Percentiles rank a stretch among this genome's conserved stretches.
Conservation (phyloP, 1,284 basidiomycete genomes). For the Pterula multifida region DNA sequence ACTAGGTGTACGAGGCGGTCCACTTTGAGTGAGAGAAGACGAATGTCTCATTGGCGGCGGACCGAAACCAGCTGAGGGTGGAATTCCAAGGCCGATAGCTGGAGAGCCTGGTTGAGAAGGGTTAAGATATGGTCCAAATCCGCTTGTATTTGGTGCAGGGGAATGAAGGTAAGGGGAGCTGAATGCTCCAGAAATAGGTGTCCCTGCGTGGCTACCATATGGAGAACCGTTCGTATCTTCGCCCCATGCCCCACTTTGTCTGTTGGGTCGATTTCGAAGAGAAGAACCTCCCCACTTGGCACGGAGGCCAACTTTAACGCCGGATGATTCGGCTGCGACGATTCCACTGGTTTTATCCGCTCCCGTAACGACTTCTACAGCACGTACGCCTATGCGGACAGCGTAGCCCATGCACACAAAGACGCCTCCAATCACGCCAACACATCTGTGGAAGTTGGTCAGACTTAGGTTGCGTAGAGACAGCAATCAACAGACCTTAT, state of each 20-base stretch:
- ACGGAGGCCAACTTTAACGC: conserved; percentile 30
- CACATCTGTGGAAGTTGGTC: conserved; percentile 29
- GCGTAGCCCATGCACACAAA: conserved; percentile 75
- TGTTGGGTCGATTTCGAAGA: conserved; percentile 28
- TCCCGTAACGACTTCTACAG: conserved; percentile 57
- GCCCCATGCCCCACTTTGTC: conserved; percentile 31
- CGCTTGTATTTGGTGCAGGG: conserved; percentile 10
- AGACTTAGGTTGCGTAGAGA: conserved; percentile 1
- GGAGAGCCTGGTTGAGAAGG: conserved; percentile 18
- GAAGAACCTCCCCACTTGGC: conserved; percentile 34
- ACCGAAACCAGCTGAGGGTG: conserved; percentile 11
- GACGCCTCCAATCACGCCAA: conserved; percentile 72
- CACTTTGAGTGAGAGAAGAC: background rate
- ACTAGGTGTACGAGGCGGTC: background rate
- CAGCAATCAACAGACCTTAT: conserved; percentile 49
- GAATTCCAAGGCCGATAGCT: too few species aligned
- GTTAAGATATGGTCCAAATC: background rate
- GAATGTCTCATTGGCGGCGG: background rate
- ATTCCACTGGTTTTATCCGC: conserved; percentile 42
- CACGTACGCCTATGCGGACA: conserved; percentile 52
- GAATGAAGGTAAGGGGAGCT: conserved; percentile 23
- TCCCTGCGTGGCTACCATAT: conserved; percentile 23
- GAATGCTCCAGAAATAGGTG: conserved; percentile 23
- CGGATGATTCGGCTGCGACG: conserved; percentile 50
- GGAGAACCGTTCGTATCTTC: conserved; percentile 13